phyloP scores from a whole-genome alignment of 2,329 filamentous ascomycete species.

The Fusarium marasasianum region DNA sequence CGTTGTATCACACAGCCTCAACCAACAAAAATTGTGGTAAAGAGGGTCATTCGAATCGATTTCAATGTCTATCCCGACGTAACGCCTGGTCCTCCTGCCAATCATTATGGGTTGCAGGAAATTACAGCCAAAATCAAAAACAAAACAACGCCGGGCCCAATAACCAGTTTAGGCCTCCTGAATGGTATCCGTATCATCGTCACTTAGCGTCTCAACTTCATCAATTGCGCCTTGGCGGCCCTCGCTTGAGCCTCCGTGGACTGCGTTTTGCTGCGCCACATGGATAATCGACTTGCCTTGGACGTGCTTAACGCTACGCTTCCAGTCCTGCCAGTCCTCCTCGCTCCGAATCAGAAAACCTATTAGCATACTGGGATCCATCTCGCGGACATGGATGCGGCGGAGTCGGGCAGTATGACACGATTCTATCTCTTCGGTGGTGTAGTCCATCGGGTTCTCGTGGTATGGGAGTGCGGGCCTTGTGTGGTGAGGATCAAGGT shows the following conservation, averaged over 20 bases:
- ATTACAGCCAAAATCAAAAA: constrained; percentile 22
- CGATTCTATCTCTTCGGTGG: constrained; percentile 77
- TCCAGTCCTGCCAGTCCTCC: constrained; percentile 87
- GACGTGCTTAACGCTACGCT: constrained; percentile 75
- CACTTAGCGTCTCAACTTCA: constrained; percentile 89
- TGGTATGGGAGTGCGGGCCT: constrained; percentile 76
- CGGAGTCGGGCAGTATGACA: constrained; percentile 90
- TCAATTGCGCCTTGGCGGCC: constrained; percentile 82
- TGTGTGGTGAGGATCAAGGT: constrained; percentile 92
- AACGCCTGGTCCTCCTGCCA: constrained; percentile 24
- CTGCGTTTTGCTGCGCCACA: constrained; percentile 76
- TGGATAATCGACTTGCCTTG: constrained; percentile 88
- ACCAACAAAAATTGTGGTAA: not conserved
- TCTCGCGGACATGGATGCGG: constrained; percentile 84
- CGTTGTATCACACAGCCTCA: not conserved
- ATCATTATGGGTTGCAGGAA: constrained; percentile 1
- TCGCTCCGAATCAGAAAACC: constrained; percentile 87
- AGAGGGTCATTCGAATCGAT: constrained; percentile 17
- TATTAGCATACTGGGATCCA: constrained; percentile 98
- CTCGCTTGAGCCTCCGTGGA: constrained; percentile 58
- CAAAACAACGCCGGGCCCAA: constrained; percentile 23
- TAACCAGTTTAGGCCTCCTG: constrained; percentile 39
- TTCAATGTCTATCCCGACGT: constrained; percentile 38
- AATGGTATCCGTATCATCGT: constrained; percentile 66
- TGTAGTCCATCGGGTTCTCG: constrained; percentile 66